phyloP scores from a whole-genome alignment of 2,329 filamentous ascomycete species.

The Zasmidium angulare region DNA sequence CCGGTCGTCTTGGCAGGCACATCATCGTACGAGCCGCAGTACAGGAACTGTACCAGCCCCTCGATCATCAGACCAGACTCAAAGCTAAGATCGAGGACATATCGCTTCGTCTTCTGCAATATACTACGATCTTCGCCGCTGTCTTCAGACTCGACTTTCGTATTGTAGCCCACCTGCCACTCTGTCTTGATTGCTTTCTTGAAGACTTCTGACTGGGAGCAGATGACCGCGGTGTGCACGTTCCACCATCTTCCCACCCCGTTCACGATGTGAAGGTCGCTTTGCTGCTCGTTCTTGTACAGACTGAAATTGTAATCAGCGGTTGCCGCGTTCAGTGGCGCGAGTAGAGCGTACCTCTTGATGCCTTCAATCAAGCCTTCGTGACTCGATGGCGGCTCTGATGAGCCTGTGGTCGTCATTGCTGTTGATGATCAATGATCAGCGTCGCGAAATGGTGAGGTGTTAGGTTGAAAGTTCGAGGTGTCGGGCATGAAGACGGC shows the following conservation, averaged over 20 bases:
- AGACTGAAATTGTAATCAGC: background rate
- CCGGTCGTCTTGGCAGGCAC: too few relatives aligned
- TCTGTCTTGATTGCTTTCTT: slow-evolving; percentile 9
- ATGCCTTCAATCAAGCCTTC: too few relatives aligned
- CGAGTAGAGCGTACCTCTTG: too few relatives aligned
- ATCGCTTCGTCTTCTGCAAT: background rate
- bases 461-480: too few relatives aligned
- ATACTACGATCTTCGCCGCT: too few relatives aligned
- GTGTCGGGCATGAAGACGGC: too few relatives aligned
- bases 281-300: background rate
- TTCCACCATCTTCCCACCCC: slow-evolving; percentile 5
- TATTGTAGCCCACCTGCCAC: slow-evolving; percentile 10
- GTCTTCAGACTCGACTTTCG: too few relatives aligned
- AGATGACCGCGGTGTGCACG: slow-evolving; percentile 24
- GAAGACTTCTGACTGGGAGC: slow-evolving; percentile 24
- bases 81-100: background rate
- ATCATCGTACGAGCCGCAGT: background rate
- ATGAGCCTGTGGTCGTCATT: too few relatives aligned
- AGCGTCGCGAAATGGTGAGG: too few relatives aligned
- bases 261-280: background rate
- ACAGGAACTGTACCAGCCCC: background rate
- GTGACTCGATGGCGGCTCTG: too few relatives aligned
- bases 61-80: background rate
- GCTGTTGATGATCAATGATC: too few relatives aligned
- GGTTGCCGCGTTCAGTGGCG: too few relatives aligned